Conservation (phyloP, 495 filamentous ascomycete genomes). For the Talaromyces nanjingensis region DNA sequence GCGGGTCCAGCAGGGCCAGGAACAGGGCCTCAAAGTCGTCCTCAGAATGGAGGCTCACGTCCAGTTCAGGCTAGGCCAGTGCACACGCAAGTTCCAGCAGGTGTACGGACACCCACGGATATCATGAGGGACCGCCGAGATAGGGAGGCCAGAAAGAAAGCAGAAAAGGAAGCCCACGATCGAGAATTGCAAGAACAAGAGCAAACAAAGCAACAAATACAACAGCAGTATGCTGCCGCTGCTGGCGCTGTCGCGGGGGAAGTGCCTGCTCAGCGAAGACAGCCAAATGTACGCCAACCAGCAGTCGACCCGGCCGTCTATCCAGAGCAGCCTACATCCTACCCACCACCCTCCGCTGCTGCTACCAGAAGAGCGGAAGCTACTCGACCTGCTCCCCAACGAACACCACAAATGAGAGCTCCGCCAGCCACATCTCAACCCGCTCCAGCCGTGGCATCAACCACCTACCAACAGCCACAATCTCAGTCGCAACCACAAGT, state of each 20-base stretch:
- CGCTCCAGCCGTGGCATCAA: neutral
- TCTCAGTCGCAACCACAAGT: conserved; percentile 14
- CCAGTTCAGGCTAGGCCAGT: conserved; percentile 41
- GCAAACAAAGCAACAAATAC: conserved; percentile 29
- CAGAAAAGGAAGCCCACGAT: conserved; percentile 47
- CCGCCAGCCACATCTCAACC: conserved; percentile 6
- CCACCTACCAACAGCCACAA: conserved; percentile 12
- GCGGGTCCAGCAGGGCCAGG: conserved; percentile 45
- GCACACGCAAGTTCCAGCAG: conserved; percentile 33
- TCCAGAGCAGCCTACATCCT: conserved; percentile 11
- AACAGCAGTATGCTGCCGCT: conserved; percentile 36
- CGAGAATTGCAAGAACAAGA: conserved; percentile 47
- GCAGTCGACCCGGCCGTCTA: neutral
- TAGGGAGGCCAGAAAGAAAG: conserved; percentile 59
- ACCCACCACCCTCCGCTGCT: conserved; percentile 15
- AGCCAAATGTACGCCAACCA: conserved; percentile 2
- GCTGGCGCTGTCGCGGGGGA: conserved; percentile 51
- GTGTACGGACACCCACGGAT: conserved; percentile 53
- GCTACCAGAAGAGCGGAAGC: conserved; percentile 12
- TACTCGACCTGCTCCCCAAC: conserved; percentile 12
- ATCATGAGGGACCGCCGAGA: conserved; percentile 68
- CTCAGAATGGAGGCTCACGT: conserved; percentile 43
- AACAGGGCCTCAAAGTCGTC: conserved; percentile 33
- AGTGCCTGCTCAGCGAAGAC: conserved; percentile 35
- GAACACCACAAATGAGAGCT: conserved; percentile 9